Percentiles rank a stretch among this genome's conserved stretches.
These are phyloP conservation scores for Hypoxylon fragiforme DNA, from an alignment of 495 filamentous ascomycete genomes.

Conservation along the genomic window DNA sequence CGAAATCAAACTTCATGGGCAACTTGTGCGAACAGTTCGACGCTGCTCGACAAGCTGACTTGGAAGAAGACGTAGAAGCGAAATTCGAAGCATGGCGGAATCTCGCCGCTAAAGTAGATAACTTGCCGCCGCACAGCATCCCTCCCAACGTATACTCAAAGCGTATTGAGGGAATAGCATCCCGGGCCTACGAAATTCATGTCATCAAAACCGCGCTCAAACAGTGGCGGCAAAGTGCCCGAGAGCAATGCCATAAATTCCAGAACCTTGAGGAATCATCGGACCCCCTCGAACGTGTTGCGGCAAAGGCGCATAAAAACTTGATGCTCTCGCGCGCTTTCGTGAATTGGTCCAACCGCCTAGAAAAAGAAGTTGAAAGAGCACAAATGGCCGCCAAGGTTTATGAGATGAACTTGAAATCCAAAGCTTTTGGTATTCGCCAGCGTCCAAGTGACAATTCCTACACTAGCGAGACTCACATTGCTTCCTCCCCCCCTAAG, in stretches of 20 bases:
- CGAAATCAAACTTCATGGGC: constrained; percentile 22
- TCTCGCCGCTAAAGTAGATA: constrained; percentile 20
- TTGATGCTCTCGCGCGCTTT: constrained; percentile 73
- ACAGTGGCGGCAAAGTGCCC: constrained; percentile 30
- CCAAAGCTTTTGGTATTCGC: constrained; percentile 29
- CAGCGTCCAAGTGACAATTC: neutral
- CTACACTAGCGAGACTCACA: neutral
- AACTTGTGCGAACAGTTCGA: constrained; percentile 34
- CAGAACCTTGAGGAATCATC: constrained; percentile 63
- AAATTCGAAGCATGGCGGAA: constrained; percentile 33
- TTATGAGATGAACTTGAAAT: constrained; percentile 37
- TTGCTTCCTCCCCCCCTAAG: constrained; percentile 2
- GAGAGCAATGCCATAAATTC: constrained; percentile 17
- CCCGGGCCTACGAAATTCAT: constrained; percentile 32
- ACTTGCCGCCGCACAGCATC: constrained; percentile 15
- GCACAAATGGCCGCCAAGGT: constrained; percentile 35
- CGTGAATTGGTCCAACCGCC: constrained; percentile 69
- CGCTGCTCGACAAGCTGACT: constrained; percentile 30
- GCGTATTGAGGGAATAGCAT: constrained; percentile 33
- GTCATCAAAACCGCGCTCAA: constrained; percentile 16
- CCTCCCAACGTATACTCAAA: constrained; percentile 36
- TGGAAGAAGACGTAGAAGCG: constrained; percentile 20
- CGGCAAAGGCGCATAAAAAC: constrained; percentile 63
- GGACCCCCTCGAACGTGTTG: constrained; percentile 62
- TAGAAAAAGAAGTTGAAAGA: constrained; percentile 59